These are phyloP conservation scores for Chrysochromulina tobinii DNA, from an alignment of 78 protist genomes.

Conservation along the genomic window DNA sequence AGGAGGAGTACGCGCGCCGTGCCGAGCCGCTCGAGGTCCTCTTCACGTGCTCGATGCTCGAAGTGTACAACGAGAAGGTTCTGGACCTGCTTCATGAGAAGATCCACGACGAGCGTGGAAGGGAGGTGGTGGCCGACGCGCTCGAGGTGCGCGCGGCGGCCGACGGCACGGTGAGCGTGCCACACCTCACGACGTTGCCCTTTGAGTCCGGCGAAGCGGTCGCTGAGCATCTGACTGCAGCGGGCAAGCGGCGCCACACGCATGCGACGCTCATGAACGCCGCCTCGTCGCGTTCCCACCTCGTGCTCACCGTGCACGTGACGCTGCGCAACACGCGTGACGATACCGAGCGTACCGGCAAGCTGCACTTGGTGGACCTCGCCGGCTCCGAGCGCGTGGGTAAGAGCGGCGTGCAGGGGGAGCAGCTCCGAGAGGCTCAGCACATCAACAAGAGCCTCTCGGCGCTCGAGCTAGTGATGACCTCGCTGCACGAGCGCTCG, in stretches of 20 bases:
- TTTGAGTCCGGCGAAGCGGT: not conserved
- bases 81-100: not conserved
- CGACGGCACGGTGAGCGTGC: not conserved
- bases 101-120: not conserved
- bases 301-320: not conserved
- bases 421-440: constrained; percentile 62
- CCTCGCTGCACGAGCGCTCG: constrained; percentile 37
- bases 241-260: not conserved
- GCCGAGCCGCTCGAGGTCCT: not conserved
- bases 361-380: not conserved
- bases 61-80: not conserved
- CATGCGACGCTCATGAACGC: not conserved
- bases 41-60: not conserved
- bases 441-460: constrained; percentile 66
- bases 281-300: not conserved
- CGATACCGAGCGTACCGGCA: not conserved
- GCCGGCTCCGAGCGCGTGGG: constrained; percentile 49
- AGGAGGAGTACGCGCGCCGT: not conserved
- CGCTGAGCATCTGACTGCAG: not conserved
- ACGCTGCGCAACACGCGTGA: no score
- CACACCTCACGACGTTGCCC: not conserved
- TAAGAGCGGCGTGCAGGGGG: constrained; percentile 16
- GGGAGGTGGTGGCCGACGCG: not conserved
- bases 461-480: constrained; percentile 71
- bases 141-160: not conserved